Percentiles rank a stretch among this genome's conserved stretches.
These are phyloP conservation scores for Penicillium sp. DNA, from an alignment of 2,329 filamentous ascomycete species.

Conservation along the genomic window DNA sequence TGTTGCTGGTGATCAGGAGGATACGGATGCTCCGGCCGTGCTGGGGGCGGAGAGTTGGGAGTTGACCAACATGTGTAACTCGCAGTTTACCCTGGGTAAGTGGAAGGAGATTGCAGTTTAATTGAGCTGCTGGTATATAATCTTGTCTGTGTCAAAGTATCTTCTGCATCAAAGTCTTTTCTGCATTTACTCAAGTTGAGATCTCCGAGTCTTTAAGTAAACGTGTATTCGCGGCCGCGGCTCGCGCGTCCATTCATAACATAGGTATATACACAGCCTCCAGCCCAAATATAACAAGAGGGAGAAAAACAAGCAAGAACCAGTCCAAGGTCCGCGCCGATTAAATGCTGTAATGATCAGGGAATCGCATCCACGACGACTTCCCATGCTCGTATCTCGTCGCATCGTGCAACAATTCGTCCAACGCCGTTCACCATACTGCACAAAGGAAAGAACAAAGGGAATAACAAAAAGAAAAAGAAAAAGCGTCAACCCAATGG, in stretches of 20 bases:
- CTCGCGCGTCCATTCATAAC: background rate
- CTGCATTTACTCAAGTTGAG: no score
- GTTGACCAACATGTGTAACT: slow-evolving; percentile 67
- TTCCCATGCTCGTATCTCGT: slow-evolving; percentile 31
- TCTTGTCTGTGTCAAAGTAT: background rate
- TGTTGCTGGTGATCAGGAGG: slow-evolving; percentile 54
- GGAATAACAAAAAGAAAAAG: no score
- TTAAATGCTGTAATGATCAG: slow-evolving; percentile 31
- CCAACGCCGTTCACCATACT: slow-evolving; percentile 16
- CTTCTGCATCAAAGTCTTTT: no score
- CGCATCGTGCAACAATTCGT: slow-evolving; percentile 28
- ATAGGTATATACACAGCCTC: slow-evolving; percentile 1
- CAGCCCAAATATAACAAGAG: slow-evolving; percentile 6
- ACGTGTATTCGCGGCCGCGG: background rate
- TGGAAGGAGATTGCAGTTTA: slow-evolving; percentile 32
- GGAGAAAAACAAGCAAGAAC: slow-evolving; percentile 17
- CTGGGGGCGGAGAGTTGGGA: slow-evolving; percentile 66
- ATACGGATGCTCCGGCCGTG: slow-evolving; percentile 40
- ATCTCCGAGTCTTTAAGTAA: no score
- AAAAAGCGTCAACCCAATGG: slow-evolving; percentile 13
- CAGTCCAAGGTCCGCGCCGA: slow-evolving; percentile 20
- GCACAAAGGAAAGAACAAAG: slow-evolving; percentile 24
- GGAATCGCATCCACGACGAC: slow-evolving; percentile 8
- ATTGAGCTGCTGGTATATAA: slow-evolving; percentile 1
- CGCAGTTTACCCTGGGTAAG: slow-evolving; percentile 60